These are phyloP conservation scores for Fusarium kyushuense DNA, from an alignment of 2,329 filamentous ascomycete genomes.

Conservation along the genomic window DNA sequence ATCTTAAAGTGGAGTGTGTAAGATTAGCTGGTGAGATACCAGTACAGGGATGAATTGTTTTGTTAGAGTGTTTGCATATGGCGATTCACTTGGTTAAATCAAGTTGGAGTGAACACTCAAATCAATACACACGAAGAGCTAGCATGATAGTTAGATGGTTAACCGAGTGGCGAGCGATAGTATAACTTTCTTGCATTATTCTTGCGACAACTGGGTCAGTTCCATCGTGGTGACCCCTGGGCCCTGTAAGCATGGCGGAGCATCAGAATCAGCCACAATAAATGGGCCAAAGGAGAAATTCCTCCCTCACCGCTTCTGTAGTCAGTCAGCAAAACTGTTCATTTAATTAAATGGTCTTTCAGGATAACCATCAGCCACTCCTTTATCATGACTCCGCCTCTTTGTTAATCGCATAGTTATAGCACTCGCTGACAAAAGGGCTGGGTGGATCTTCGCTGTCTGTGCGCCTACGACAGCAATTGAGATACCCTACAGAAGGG, in stretches of 20 bases:
- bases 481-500: too few relatives aligned
- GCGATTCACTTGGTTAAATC: not conserved
- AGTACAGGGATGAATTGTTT: too few relatives aligned
- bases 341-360: too few relatives aligned
- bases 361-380: not conserved
- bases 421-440: too few relatives aligned
- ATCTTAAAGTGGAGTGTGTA: not conserved
- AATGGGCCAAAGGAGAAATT: not conserved
- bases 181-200: not conserved
- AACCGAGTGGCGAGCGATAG: not conserved
- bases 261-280: conserved; percentile 4
- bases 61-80: too few relatives aligned
- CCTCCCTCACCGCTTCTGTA: not conserved
- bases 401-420: not conserved
- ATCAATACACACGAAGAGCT: rapidly evolving
- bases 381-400: rapidly evolving
- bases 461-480: too few relatives aligned
- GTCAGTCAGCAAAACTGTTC: not conserved
- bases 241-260: not conserved
- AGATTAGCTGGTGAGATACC: not conserved
- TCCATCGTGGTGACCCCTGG: not conserved
- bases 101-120: not conserved
- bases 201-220: not conserved
- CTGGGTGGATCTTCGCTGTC: too few relatives aligned
- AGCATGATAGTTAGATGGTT: not conserved